Evolutionary conservation across 1,139 yeast species (phyloP).

Genomic region (Yamadazyma jaroonii): DNA sequence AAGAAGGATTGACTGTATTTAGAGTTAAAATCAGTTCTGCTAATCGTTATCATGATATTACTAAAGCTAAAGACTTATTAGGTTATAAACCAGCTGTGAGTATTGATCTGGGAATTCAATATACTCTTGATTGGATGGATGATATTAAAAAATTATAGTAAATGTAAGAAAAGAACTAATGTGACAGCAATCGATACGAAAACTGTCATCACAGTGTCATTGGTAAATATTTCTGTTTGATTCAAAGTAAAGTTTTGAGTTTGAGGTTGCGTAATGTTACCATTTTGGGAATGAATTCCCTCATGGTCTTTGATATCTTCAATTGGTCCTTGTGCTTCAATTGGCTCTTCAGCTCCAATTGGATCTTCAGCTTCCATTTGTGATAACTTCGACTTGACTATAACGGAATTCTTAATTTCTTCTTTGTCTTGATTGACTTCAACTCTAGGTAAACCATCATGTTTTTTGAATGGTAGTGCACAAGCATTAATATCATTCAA

Average conservation of each 20-base stretch:
- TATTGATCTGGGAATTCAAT: conserved; percentile 76
- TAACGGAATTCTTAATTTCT: conserved; percentile 6
- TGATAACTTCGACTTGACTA: conserved; percentile 14
- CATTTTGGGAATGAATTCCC: too few relatives aligned
- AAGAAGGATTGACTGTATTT: conserved; percentile 94
- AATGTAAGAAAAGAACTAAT: too few relatives aligned
- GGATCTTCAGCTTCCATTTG: too few relatives aligned
- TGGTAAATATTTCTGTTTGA: too few relatives aligned
- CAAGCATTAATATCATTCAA: conserved; percentile 52
- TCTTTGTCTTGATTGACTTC: background rate
- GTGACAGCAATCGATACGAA: too few relatives aligned
- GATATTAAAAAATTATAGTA: conserved; percentile 36
- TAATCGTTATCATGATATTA: conserved; percentile 87
- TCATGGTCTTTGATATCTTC: too few relatives aligned
- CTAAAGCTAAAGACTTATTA: conserved; percentile 75
- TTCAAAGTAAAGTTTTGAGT: too few relatives aligned
- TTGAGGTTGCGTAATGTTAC: too few relatives aligned
- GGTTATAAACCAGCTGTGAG: conserved; percentile 82
- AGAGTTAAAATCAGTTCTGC: conserved; percentile 93
- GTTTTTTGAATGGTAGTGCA: conserved; percentile 46
- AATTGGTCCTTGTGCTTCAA: too few relatives aligned
- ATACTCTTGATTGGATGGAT: conserved; percentile 86
- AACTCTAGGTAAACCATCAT: conserved; percentile 13
- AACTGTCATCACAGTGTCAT: too few relatives aligned
- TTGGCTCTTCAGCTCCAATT: too few relatives aligned